Evolutionary conservation across 331 rosid genomes (phyloP).

Genomic region (Erythrophleum ivorense): DNA sequence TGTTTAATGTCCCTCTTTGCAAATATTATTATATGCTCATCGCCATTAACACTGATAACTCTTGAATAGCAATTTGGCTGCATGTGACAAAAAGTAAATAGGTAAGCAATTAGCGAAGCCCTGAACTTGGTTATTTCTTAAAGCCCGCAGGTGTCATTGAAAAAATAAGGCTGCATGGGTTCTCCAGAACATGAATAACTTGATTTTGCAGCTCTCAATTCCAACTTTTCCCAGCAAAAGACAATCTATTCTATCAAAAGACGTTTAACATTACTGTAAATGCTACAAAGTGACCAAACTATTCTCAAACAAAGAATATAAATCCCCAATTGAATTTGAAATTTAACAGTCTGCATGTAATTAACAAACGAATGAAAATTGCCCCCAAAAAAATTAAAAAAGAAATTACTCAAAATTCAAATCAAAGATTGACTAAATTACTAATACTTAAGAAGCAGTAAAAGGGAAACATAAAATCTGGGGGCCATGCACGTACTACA

Average conservation of each 20-base stretch:
- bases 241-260: not conserved
- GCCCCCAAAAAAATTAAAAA: not conserved
- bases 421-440: conserved; percentile 22
- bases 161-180: not conserved
- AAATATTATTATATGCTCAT: conserved; percentile 93
- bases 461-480: conserved; percentile 31
- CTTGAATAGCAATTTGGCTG: conserved; percentile 99
- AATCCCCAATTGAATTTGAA: conserved; percentile 31
- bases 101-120: conserved; percentile 34
- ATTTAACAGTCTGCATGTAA: conserved; percentile 2
- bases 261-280: conserved; percentile 23
- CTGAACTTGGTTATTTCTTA: conserved; percentile 9
- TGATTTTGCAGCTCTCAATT: conserved; percentile 23
- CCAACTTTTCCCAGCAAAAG: conserved; percentile 11
- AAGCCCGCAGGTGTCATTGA: not conserved
- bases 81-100: conserved; percentile 45
- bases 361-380: conserved; percentile 4
- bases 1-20: conserved; percentile 96
- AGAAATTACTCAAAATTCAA: conserved; percentile 20
- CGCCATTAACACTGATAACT: conserved; percentile 84
- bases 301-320: conserved; percentile 31
- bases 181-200: conserved; percentile 8
- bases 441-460: conserved; percentile 28
- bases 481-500: conserved; percentile 63
- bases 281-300: conserved; percentile 1